phyloP scores from a whole-genome alignment of 1,284 basidiomycete species.

The Stygiomarasmius scandens region DNA sequence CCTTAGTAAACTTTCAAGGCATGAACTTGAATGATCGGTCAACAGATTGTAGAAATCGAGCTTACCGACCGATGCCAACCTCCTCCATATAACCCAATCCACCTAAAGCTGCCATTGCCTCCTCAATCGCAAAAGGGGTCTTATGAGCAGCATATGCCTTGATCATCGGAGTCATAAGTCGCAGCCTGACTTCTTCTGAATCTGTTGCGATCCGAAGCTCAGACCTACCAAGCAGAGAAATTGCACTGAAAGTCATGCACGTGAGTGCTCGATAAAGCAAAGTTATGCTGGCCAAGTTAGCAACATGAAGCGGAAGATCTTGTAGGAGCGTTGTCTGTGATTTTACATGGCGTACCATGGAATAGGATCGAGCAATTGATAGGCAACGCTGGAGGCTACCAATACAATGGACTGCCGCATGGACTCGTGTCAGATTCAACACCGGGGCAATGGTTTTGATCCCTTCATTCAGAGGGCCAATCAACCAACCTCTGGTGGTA shows the following conservation, averaged over 20 bases:
- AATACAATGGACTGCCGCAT: slow-evolving; percentile 60
- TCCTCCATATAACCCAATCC: slow-evolving; percentile 87
- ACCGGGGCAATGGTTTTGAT: slow-evolving; percentile 71
- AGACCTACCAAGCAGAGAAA: slow-evolving; percentile 60
- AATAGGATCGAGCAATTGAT: slow-evolving; percentile 63
- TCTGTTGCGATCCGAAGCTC: slow-evolving; percentile 55
- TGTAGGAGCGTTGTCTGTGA: slow-evolving; percentile 50
- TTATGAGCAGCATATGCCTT: slow-evolving; percentile 76
- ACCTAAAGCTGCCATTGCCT: slow-evolving; percentile 74
- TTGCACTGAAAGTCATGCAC: slow-evolving; percentile 61
- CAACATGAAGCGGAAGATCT: slow-evolving; percentile 61
- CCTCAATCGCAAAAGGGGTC: slow-evolving; percentile 64
- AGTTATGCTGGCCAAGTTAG: slow-evolving; percentile 59
- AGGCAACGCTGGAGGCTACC: slow-evolving; percentile 64
- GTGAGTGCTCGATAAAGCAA: slow-evolving; percentile 65
- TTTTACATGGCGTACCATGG: slow-evolving; percentile 56
- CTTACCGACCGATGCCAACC: slow-evolving; percentile 51
- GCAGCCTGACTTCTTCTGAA: slow-evolving; percentile 54
- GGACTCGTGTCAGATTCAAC: slow-evolving; percentile 75
- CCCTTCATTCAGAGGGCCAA: slow-evolving; percentile 65
- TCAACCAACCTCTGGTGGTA: slow-evolving; percentile 64
- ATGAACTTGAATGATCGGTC: not conserved
- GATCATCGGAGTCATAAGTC: slow-evolving; percentile 69
- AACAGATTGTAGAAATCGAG: not conserved
- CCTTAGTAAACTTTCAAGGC: slow-evolving; percentile 48